A percentile compares a stretch with the other conserved stretches of the same genome.
phyloP scores from a whole-genome alignment of 164 flowering plant species.

The Vitis amurensis region DNA sequence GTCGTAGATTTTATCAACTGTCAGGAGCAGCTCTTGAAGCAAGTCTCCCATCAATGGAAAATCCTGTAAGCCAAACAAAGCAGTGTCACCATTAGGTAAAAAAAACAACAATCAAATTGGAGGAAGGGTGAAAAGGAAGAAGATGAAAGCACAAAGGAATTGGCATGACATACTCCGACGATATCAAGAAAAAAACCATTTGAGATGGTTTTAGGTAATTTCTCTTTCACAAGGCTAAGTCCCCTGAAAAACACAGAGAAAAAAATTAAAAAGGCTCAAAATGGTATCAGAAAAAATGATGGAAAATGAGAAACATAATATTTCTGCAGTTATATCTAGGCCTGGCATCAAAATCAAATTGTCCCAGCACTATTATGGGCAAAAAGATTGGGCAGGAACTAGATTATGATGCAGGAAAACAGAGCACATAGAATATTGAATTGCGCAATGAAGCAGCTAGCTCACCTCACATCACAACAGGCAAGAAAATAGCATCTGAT shows the following conservation, averaged over 20 bases:
- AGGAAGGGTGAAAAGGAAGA: background rate
- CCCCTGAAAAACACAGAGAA: conserved; percentile 26
- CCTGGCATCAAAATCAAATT: too few relatives aligned
- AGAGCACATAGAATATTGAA: background rate
- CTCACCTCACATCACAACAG: conserved; percentile 33
- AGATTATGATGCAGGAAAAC: too few relatives aligned
- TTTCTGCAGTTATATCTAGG: too few relatives aligned
- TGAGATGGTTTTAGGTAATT: conserved; percentile 26
- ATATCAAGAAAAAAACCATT: conserved; percentile 27
- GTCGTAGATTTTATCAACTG: conserved; percentile 18
- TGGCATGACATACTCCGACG: conserved; percentile 22
- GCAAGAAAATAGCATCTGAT: conserved; percentile 44
- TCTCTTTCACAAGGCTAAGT: conserved; percentile 12
- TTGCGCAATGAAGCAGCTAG: background rate
- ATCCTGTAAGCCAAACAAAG: conserved; percentile 25
- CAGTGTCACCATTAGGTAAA: background rate
- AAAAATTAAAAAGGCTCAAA: background rate
- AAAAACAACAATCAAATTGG: background rate
- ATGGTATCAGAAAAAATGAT: too few relatives aligned
- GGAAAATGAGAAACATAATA: too few relatives aligned
- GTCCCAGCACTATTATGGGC: too few relatives aligned
- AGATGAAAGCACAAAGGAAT: background rate
- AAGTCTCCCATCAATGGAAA: conserved; percentile 33
- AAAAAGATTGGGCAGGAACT: too few relatives aligned
- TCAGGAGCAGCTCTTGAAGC: conserved; percentile 29